Evolutionary conservation across 2,329 filamentous ascomycete species (phyloP).

Genomic region (Periconia sp.): DNA sequence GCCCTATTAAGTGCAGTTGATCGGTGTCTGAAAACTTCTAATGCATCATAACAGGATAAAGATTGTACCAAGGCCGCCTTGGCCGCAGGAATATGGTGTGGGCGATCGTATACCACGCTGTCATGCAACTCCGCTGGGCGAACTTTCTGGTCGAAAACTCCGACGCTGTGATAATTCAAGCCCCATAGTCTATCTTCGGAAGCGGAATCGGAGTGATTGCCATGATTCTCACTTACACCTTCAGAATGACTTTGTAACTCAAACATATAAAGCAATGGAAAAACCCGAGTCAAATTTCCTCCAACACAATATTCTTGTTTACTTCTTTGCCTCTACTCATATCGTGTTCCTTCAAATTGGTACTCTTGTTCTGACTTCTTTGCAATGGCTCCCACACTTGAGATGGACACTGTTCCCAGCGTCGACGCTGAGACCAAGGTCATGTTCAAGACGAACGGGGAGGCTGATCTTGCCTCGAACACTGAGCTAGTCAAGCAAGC

Average conservation of each 20-base stretch:
- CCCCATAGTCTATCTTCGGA: too few relatives aligned
- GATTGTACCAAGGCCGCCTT: conserved; percentile 1
- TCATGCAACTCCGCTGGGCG: neutral
- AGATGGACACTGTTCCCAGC: neutral
- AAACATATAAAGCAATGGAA: too few relatives aligned
- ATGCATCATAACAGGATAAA: neutral
- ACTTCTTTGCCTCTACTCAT: too few relatives aligned
- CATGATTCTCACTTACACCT: too few relatives aligned
- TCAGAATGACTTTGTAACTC: too few relatives aligned
- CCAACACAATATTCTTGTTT: too few relatives aligned
- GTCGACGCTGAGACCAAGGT: neutral
- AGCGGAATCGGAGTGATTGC: too few relatives aligned
- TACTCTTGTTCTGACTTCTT: neutral
- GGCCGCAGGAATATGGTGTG: neutral
- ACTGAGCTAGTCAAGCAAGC: neutral
- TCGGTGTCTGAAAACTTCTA: neutral
- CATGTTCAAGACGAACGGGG: neutral
- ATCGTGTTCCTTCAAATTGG: too few relatives aligned
- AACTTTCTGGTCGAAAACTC: neutral
- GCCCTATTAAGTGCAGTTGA: neutral
- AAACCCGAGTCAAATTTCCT: too few relatives aligned
- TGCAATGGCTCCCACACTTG: neutral
- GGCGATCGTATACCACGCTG: neutral
- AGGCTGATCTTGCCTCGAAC: neutral
- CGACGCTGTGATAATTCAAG: neutral